phyloP scores from a whole-genome alignment of 345 rosid species.

The Gossypium stocksii region DNA sequence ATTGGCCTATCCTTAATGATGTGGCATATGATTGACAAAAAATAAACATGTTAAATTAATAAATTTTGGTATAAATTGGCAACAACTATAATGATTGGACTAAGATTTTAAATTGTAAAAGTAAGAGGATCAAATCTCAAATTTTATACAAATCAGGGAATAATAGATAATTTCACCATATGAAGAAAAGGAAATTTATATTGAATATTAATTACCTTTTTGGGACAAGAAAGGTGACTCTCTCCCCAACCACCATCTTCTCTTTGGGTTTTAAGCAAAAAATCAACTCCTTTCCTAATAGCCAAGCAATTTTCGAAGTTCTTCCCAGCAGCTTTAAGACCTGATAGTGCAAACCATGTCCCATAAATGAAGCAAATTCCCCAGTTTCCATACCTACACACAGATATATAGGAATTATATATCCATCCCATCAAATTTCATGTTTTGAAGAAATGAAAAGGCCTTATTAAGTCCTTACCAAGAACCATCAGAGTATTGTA shows the following conservation, averaged over 20 bases:
- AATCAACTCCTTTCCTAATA: constrained; percentile 7
- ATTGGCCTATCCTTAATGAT: too few relatives aligned
- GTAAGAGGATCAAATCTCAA: too few relatives aligned
- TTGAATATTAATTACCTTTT: background rate
- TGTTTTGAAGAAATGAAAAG: background rate
- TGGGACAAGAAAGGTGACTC: constrained; percentile 21
- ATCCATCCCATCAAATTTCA: background rate
- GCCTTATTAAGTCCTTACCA: constrained; percentile 18
- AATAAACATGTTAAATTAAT: too few relatives aligned
- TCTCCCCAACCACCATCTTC: constrained; percentile 27
- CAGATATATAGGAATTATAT: background rate
- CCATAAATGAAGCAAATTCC: constrained; percentile 25
- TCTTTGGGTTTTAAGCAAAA: constrained; percentile 16
- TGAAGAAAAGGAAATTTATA: too few relatives aligned
- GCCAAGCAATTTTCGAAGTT: constrained; percentile 12
- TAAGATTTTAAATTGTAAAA: too few relatives aligned
- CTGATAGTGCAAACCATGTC: constrained; percentile 25
- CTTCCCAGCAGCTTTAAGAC: constrained; percentile 18
- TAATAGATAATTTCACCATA: too few relatives aligned
- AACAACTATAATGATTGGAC: too few relatives aligned
- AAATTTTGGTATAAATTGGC: too few relatives aligned
- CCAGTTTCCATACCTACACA: constrained; percentile 23
- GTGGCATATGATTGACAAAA: too few relatives aligned
- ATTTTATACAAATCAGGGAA: too few relatives aligned
- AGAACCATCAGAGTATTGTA: constrained; percentile 49